Percentiles rank a stretch among this genome's conserved stretches.
Evolutionary conservation across 2,329 filamentous ascomycete genomes (phyloP).

Genomic region (Davidsoniella australis): DNA sequence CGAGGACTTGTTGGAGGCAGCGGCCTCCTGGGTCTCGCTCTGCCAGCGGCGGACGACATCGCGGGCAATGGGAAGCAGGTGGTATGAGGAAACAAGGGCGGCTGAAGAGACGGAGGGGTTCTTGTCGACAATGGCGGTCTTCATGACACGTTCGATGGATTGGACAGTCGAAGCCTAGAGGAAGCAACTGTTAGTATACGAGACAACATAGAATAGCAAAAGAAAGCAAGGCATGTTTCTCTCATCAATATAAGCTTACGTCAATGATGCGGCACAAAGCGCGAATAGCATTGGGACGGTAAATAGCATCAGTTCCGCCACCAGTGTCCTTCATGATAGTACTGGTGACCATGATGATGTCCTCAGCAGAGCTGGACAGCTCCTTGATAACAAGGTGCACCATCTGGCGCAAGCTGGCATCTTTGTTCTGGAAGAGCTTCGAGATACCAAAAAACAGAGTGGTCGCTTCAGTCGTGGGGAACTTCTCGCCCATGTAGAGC

Average conservation of each 20-base stretch:
- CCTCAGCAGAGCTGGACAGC: slow-evolving; percentile 82
- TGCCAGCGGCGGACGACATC: slow-evolving; percentile 97
- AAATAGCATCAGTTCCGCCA: slow-evolving; percentile 83
- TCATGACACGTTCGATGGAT: slow-evolving; percentile 95
- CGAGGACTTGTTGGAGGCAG: slow-evolving; percentile 73
- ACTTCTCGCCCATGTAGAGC: slow-evolving; percentile 90
- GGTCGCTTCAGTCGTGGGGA: slow-evolving; percentile 92
- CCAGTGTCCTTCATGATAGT: slow-evolving; percentile 99
- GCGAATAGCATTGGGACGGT: slow-evolving; percentile 87
- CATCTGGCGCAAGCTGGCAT: slow-evolving; percentile 95
- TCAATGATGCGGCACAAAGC: slow-evolving; percentile 94
- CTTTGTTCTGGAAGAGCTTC: slow-evolving; percentile 98
- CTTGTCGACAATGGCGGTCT: slow-evolving; percentile 98
- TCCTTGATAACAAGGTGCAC: slow-evolving; percentile 98
- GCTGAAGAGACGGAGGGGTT: slow-evolving; percentile 94
- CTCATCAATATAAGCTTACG: slow-evolving; percentile 33
- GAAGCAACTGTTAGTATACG: not conserved
- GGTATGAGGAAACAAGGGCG: slow-evolving; percentile 90
- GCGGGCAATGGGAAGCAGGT: slow-evolving; percentile 85
- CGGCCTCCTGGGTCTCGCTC: slow-evolving; percentile 94
- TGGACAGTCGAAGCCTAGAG: slow-evolving; percentile 77
- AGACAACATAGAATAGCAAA: not conserved
- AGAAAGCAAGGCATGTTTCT: not conserved
- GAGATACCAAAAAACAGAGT: slow-evolving; percentile 98
- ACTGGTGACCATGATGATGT: slow-evolving; percentile 99